These are phyloP conservation scores for Barnettozyma populi DNA, from an alignment of 805 yeast genomes.

Conservation along the genomic window DNA sequence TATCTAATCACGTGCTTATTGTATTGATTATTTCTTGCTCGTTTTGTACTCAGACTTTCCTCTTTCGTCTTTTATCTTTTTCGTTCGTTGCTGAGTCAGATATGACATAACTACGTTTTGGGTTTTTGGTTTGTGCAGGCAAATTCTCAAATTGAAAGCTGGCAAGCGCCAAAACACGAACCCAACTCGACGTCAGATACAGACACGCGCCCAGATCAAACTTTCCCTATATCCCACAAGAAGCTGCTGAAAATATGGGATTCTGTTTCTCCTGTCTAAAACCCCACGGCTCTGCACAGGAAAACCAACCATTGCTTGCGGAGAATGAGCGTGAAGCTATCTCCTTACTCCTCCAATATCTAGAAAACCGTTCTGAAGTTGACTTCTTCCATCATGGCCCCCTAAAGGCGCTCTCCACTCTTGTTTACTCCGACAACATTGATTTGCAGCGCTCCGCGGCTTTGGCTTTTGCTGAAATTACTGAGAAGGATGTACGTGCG, in stretches of 20 bases:
- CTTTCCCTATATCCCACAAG: background rate
- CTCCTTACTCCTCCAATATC: conserved; percentile 77
- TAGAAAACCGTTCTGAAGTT: conserved; percentile 81
- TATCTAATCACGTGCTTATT: too few relatives aligned
- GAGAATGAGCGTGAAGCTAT: conserved; percentile 97
- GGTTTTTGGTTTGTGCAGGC: background rate
- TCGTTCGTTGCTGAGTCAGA: background rate
- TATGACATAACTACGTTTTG: background rate
- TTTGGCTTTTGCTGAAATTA: conserved; percentile 95
- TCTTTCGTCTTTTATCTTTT: too few relatives aligned
- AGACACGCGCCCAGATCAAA: background rate
- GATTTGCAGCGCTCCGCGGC: conserved; percentile 97
- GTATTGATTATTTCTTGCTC: too few relatives aligned
- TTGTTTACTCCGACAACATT: conserved; percentile 91
- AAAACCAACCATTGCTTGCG: conserved; percentile 78
- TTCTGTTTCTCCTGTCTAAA: conserved; percentile 42
- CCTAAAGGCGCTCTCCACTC: conserved; percentile 79
- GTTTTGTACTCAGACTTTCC: too few relatives aligned
- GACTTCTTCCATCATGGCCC: conserved; percentile 88
- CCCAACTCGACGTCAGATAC: background rate
- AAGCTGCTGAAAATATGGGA: conserved; percentile 35
- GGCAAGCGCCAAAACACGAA: background rate
- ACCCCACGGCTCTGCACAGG: conserved; percentile 11
- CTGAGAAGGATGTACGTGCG: conserved; percentile 90
- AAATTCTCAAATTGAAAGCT: background rate